These are phyloP conservation scores for Sporothrix sp. DNA, from an alignment of 2,329 filamentous ascomycete genomes.

Conservation along the genomic window DNA sequence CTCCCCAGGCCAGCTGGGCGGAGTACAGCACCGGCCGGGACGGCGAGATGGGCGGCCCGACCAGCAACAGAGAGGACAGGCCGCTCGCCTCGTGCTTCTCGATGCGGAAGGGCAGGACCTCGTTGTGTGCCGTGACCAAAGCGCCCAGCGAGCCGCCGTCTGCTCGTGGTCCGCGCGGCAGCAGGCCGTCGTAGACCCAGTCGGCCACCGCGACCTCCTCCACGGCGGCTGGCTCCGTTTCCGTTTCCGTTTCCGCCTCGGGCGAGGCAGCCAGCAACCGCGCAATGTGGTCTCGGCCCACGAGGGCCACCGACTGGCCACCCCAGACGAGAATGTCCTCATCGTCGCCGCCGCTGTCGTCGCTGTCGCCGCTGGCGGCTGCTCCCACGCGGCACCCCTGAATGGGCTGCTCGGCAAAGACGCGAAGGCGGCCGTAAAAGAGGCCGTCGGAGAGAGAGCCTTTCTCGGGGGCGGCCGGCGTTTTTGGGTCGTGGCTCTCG, in stretches of 20 bases:
- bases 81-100: neutral
- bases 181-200: constrained; percentile 67
- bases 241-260: neutral
- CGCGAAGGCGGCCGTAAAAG: constrained; percentile 31
- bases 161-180: constrained; percentile 28
- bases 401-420: constrained; percentile 61
- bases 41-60: constrained; percentile 43
- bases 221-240: constrained; percentile 13
- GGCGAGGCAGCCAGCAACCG: constrained; percentile 21
- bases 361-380: constrained; percentile 5
- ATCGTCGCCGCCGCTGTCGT: constrained; percentile 18
- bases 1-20: constrained; percentile 60
- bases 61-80: constrained; percentile 29
- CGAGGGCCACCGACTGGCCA: constrained; percentile 45
- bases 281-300: constrained; percentile 27
- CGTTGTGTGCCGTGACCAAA: constrained; percentile 80
- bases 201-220: constrained; percentile 48
- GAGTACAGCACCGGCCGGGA: constrained; percentile 83
- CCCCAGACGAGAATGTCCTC: constrained; percentile 72
- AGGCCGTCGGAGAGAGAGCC: neutral
- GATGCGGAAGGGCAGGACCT: constrained; percentile 47
- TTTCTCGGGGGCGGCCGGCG: neutral
- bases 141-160: constrained; percentile 34
- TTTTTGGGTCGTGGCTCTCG: neutral
- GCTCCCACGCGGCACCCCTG: constrained; percentile 55